A percentile compares a stretch with the other conserved stretches of the same genome.
These are phyloP conservation scores for Calamus simplicifolius DNA, from an alignment of 176 grass and related monocot species.

Conservation along the genomic window DNA sequence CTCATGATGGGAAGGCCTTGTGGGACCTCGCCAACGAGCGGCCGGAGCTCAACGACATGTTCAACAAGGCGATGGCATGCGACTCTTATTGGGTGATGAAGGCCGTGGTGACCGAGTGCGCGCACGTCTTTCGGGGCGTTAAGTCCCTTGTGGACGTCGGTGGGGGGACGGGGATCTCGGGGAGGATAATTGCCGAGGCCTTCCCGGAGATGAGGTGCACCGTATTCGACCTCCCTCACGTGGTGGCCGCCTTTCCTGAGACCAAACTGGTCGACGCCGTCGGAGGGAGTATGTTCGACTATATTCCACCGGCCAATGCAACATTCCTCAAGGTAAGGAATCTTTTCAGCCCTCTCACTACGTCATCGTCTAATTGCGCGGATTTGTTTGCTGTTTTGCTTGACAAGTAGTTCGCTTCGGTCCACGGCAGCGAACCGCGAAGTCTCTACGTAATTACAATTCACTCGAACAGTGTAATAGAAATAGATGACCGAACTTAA, in stretches of 20 bases:
- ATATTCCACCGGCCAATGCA: conserved; percentile 35
- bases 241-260: not conserved
- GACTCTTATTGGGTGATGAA: conserved; percentile 16
- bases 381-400: not conserved
- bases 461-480: too few relatives aligned
- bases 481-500: too few relatives aligned
- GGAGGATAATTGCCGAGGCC: conserved; percentile 8
- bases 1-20: conserved; percentile 9
- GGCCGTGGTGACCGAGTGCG: not conserved
- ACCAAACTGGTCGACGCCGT: conserved; percentile 19
- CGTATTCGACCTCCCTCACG: conserved; percentile 37
- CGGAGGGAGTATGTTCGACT: conserved; percentile 41
- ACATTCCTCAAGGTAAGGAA: conserved; percentile 37
- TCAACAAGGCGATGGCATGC: conserved; percentile 24
- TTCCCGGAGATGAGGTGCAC: conserved; percentile 34
- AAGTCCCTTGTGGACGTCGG: conserved; percentile 36
- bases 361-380: too few relatives aligned
- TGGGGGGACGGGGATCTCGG: conserved; percentile 18
- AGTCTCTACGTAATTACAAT: too few relatives aligned
- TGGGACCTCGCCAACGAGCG: conserved; percentile 9
- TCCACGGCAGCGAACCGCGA: not conserved
- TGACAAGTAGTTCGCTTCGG: not conserved
- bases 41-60: not conserved
- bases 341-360: too few relatives aligned
- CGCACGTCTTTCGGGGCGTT: conserved; percentile 9